Evolutionary conservation across 1,284 basidiomycete genomes (phyloP), one percentile per base, ranked within the genome.

Genomic region (Microbotryum violaceum): DNA sequence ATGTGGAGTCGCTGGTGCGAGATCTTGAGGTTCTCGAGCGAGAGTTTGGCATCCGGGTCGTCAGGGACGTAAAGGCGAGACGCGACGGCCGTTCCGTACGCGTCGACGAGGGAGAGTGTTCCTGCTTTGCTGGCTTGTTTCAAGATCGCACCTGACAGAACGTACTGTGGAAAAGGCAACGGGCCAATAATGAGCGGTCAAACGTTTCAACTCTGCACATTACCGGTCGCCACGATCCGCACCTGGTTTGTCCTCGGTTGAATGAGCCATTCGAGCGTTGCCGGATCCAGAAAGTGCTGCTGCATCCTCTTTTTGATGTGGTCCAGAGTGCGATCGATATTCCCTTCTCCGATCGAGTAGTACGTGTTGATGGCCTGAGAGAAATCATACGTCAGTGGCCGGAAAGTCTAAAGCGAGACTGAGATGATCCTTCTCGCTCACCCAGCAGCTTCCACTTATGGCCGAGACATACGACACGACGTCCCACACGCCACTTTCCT

Each of bases 41-140:
- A 73, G 20, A 79, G 66, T 12, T 60, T 63, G 6, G 57, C 54
- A 27, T 29, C n/a, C 4, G 60, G 60, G 37, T 77, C 69, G 0
- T 70, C 65, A 4, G 78, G 76, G 20, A 77, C 71, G 58, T 75
- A 76, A 8, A 79, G 68, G 10, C 78, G 71, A 8, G 77, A 75
- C 0, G 75, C 71, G 33, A 79, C 68, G 6, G 78, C 70, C 0
- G 77, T 77, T n/a, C 78, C 78, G 61, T 78, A 78, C 4, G 75
- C 70, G 60, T 78, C 77, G 31, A 76, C 75, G 0, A 77, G 71
- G 21, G 75, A 77, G 2, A 74, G 66, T 16, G 69, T 70, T 16
- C 76, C 76, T 1, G 61, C 66, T 6, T 74, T 71, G 3, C 73
- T 73, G 9, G 74, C 72, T 2, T 75, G 73, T 60, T 79, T 79